These are phyloP conservation scores for Trichoderma koningiopsis DNA, from an alignment of 2,329 filamentous ascomycete species.

Conservation along the genomic window DNA sequence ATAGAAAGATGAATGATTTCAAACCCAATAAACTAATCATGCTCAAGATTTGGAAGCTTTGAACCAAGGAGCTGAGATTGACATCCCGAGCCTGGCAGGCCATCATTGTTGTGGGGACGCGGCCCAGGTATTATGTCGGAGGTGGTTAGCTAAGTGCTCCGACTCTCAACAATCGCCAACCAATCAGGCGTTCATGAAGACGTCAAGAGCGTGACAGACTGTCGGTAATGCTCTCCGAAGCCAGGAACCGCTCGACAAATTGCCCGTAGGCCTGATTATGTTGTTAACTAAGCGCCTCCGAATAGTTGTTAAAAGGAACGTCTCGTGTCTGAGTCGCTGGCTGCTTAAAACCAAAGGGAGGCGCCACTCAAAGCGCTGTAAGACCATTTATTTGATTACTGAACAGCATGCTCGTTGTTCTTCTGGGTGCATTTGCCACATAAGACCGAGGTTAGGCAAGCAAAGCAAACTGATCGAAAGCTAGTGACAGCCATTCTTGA, in stretches of 20 bases:
- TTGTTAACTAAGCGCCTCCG: neutral
- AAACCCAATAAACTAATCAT: neutral
- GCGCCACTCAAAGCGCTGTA: neutral
- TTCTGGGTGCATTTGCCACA: neutral
- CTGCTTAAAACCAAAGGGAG: neutral
- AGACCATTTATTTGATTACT: neutral
- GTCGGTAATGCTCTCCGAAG: neutral
- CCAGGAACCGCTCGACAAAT: neutral
- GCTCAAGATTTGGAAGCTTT: neutral
- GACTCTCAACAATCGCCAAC: neutral
- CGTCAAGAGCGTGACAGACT: neutral
- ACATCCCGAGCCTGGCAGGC: neutral
- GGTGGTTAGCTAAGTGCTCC: slow-evolving; percentile 17
- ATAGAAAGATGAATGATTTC: neutral
- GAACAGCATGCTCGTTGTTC: neutral
- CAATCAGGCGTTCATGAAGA: neutral
- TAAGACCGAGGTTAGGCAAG: neutral
- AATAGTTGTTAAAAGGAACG: neutral
- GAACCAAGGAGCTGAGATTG: neutral
- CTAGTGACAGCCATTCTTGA: neutral
- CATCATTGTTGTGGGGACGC: neutral
- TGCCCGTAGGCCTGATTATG: neutral
- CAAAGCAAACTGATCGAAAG: neutral
- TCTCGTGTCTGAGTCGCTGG: neutral
- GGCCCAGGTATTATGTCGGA: slow-evolving; percentile 1